Conservation (phyloP, 2,329 filamentous ascomycete genomes). For the Leptographium lundbergii region DNA sequence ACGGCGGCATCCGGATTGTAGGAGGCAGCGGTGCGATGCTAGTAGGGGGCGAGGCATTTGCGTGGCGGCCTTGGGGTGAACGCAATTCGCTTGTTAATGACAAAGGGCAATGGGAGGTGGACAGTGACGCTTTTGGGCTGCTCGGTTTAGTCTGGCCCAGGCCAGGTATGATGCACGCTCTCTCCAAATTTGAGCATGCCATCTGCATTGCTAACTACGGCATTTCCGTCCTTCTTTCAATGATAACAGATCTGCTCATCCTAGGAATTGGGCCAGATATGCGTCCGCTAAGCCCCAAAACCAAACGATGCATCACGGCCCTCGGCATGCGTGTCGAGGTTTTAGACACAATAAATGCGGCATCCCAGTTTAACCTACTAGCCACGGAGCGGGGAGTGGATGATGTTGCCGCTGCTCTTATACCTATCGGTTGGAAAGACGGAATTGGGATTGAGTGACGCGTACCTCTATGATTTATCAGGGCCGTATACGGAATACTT, state of each 20-base stretch:
- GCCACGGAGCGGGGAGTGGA: conserved; percentile 85
- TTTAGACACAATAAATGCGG: conserved; percentile 85
- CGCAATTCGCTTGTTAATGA: conserved; percentile 48
- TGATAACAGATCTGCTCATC: conserved; percentile 61
- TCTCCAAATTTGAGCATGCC: background rate
- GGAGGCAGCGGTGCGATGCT: conserved; percentile 48
- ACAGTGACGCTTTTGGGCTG: conserved; percentile 57
- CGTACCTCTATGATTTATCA: background rate
- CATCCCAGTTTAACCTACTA: conserved; percentile 85
- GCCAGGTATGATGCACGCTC: conserved; percentile 50
- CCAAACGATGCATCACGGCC: conserved; percentile 57
- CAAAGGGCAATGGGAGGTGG: conserved; percentile 73
- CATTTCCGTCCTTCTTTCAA: background rate
- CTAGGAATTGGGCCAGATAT: conserved; percentile 73
- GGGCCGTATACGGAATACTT: no score
- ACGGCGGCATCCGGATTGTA: conserved; percentile 61
- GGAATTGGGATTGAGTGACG: conserved; percentile 16
- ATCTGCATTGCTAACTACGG: background rate
- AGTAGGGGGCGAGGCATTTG: conserved; percentile 75
- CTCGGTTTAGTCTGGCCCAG: conserved; percentile 74
- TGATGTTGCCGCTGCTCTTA: conserved; percentile 74
- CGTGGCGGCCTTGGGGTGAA: conserved; percentile 67
- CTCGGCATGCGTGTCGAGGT: conserved; percentile 80
- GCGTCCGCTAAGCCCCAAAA: conserved; percentile 62
- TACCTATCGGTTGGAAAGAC: conserved; percentile 75